Evolutionary conservation across 768 basidiomycete species (phyloP), one percentile per base, ranked within the genome.

Genomic region (Cantharellus cinnabarinus): DNA sequence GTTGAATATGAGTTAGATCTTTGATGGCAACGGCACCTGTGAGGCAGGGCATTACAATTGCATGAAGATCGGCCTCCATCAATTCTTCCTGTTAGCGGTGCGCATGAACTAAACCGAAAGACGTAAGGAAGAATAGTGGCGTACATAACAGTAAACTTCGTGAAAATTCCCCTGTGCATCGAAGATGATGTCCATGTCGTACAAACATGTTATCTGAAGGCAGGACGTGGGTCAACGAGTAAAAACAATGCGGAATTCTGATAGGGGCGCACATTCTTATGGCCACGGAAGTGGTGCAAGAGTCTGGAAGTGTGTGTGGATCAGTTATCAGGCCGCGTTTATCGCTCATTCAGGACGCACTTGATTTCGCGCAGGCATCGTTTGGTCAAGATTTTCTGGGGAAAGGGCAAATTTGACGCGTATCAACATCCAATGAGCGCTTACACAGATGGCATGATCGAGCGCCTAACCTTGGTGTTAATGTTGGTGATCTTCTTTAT

Each of bases 1-100:
- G 56, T 10, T 29, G 29, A 48, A 48, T 10, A 48, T 10, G 10
- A 48, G 10, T 10, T 29, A 48, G 29, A 10, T 48, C 44, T 10
- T 1, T 10, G 44, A 48, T 54, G 7, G 35, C 10, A 4, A 42
- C 5, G 51, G 7, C 2, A 14, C 41, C 40, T 48, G 50, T 2
- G 34, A 41, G 20, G 20, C 10, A 14, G 20, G 42, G 29, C 67
- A 80, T 70, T 65, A 93, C 91, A 70, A 99, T 99, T 20, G 95
- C 95, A 67, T 98, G 95, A 20, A 99, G 77, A 79, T 99, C 95
- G 59, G 95, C 95, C 69, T 99, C 95, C 95, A 98, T 99, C 64
- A 98, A 80, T 70, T 99, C 95, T 74, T 98, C 93, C 86, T 98
- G 71, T 57, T 42, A 59, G 59, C 15, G 58, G 56, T 2, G 39